These are phyloP conservation scores for Henckelia pumila DNA, from an alignment of 257 asterid genomes.

Conservation along the genomic window DNA sequence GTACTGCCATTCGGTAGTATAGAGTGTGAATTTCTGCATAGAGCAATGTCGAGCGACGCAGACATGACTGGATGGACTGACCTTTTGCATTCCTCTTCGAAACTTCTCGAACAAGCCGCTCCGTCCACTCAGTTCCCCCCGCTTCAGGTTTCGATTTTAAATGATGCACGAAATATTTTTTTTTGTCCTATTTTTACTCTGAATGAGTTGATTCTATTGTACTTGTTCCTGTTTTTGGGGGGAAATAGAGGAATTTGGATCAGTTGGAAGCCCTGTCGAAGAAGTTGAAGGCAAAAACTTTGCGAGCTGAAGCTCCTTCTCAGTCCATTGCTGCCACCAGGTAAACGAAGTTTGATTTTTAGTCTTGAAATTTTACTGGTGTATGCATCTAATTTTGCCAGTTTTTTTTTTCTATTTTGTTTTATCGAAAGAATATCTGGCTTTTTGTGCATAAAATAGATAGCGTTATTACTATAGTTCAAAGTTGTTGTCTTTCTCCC, in stretches of 20 bases:
- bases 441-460: no score
- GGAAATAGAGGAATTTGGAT: constrained; percentile 85
- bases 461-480: no score
- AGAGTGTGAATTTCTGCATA: constrained; percentile 3
- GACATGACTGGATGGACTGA: constrained; percentile 95
- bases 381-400: not conserved
- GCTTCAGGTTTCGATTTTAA: constrained; percentile 58
- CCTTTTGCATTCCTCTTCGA: constrained; percentile 94
- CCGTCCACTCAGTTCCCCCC: constrained; percentile 98
- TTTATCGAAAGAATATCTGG: no score
- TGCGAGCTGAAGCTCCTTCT: constrained; percentile 89
- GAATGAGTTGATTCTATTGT: not conserved
- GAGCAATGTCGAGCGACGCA: constrained; percentile 65
- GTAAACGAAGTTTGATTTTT: constrained; percentile 25
- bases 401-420: no score
- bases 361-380: not conserved
- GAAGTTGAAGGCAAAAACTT: constrained; percentile 85
- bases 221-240: constrained; percentile 7
- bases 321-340: constrained; percentile 97
- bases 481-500: not conserved
- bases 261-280: constrained; percentile 92
- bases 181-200: constrained; percentile 1
- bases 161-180: not conserved
- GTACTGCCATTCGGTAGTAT: constrained; percentile 1
- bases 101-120: constrained; percentile 97